A percentile compares a stretch with the other conserved stretches of the same genome.
Conservation (phyloP, 2,329 filamentous ascomycete species). For the Fusarium pseudoanthophilum region DNA sequence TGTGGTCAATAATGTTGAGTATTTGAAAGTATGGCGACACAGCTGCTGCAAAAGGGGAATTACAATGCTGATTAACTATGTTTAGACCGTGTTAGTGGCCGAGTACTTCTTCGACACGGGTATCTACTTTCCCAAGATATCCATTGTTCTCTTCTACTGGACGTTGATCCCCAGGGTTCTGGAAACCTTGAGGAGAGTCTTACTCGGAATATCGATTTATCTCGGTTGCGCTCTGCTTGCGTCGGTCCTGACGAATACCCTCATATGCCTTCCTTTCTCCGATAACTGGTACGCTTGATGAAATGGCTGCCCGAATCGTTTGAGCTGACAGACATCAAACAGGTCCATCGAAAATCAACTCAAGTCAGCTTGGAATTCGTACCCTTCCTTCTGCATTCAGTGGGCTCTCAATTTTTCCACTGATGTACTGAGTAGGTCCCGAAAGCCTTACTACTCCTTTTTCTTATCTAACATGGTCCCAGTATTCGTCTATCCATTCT, state of each 20-base stretch:
- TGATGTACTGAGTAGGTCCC: not conserved
- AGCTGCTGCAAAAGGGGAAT: not conserved
- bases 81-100: conserved; percentile 6
- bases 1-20: not conserved
- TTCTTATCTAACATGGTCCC: not conserved
- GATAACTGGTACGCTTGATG: not conserved
- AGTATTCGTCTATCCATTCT: conserved; percentile 14
- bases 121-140: conserved; percentile 18
- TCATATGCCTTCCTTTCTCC: conserved; percentile 1
- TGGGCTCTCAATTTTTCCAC: conserved; percentile 20
- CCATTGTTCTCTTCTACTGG: conserved; percentile 20
- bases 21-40: not conserved
- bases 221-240: not conserved
- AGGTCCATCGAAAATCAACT: conserved; percentile 21
- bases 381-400: conserved; percentile 7
- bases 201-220: conserved; percentile 4
- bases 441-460: accelerated
- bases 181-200: not conserved
- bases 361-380: conserved; percentile 14
- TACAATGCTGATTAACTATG: not conserved
- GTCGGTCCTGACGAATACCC: conserved; percentile 9
- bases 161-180: conserved; percentile 3
- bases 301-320: accelerated
- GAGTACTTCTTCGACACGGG: conserved; percentile 18
- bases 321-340: not conserved